phyloP scores from a whole-genome alignment of 257 asterid genomes.

The Petunia secreta region DNA sequence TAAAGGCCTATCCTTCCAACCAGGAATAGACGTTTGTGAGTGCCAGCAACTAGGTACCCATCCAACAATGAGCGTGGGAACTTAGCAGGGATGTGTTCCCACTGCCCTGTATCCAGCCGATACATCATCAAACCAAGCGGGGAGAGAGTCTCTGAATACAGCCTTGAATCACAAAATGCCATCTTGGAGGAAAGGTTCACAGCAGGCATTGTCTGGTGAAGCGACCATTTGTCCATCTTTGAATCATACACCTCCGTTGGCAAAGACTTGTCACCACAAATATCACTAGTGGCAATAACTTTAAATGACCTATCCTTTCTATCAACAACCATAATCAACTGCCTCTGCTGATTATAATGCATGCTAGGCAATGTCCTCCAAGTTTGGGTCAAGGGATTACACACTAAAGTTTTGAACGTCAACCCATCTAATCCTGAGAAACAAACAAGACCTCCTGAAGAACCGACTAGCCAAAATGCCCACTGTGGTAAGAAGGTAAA shows the following conservation, averaged over 20 bases:
- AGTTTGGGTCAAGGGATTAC: constrained; percentile 85
- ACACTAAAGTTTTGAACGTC: constrained; percentile 76
- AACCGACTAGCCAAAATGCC: constrained; percentile 99
- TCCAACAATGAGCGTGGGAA: constrained; percentile 94
- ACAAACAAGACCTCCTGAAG: constrained; percentile 95
- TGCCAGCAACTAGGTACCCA: constrained; percentile 95
- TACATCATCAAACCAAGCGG: constrained; percentile 98
- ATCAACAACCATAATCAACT: constrained; percentile 88
- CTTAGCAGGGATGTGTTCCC: constrained; percentile 98
- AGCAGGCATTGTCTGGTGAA: constrained; percentile 94
- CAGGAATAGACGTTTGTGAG: constrained; percentile 77
- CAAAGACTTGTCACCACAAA: constrained; percentile 79
- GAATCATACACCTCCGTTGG: constrained; percentile 98
- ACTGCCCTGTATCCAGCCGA: constrained; percentile 74
- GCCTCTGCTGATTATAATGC: constrained; percentile 96
- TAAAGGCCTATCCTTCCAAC: constrained; percentile 96
- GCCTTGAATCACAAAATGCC: constrained; percentile 94
- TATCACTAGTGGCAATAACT: constrained; percentile 91
- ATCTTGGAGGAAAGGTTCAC: constrained; percentile 93
- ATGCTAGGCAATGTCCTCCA: constrained; percentile 90
- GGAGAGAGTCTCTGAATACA: constrained; percentile 89
- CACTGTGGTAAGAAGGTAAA: constrained; percentile 85
- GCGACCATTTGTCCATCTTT: constrained; percentile 70
- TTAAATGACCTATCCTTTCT: constrained; percentile 72
- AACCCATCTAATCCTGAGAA: constrained; percentile 86